Base-by-base conservation (phyloP, 2,329 filamentous ascomycete species). In the Tricladium varicosporioides region DNA sequence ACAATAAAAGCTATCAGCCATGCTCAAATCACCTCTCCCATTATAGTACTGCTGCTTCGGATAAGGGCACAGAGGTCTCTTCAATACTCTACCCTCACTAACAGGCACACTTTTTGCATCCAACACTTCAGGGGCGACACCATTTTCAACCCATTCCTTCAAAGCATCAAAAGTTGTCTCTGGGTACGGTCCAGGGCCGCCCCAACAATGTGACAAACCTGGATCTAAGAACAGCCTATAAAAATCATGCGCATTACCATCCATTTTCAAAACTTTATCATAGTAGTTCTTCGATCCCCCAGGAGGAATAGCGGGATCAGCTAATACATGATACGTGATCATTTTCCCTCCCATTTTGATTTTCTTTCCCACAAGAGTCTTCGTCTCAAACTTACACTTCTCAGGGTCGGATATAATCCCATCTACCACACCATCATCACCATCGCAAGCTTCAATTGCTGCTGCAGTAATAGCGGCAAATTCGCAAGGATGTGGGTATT, bases 221-320 rank as follows among this genome's bases (percentile, higher is more conserved):
- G 73, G 69, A 5, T 68, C 65, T 10, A 62, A 52, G 43, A 71
- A 75, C 14, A 66, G 62, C 5, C 71, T 63, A 50, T 68, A 74
- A 54, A 70, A 74, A 11, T 69, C 59, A 22, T 66, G 59, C 1
- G 70, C 54, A 1, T 67, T 58, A 0, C 58, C 57, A n/a, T 62
- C 60, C 1, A 63, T 18, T 5, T 47, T 59, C 13, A 53, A 51
- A 2, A 68, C 67, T 5, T 54, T 10, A 10, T 66, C 42, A 48
- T 68, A 70, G 51, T 71, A 72, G 5, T 60, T 48, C 66, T 71
- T 27, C 5, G 54, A 54, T 7, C 59, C 56, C 5, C 42, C 16
- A n/a, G 50, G 27, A 15, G 58, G 48, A n/a, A 61, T 63, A 7
- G 62, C 33, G 19, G 33, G 31, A 43, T 63, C 58, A 16, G n/a